Conservation (phyloP, 345 rosid genomes). For the Arabidopsis suecica region DNA sequence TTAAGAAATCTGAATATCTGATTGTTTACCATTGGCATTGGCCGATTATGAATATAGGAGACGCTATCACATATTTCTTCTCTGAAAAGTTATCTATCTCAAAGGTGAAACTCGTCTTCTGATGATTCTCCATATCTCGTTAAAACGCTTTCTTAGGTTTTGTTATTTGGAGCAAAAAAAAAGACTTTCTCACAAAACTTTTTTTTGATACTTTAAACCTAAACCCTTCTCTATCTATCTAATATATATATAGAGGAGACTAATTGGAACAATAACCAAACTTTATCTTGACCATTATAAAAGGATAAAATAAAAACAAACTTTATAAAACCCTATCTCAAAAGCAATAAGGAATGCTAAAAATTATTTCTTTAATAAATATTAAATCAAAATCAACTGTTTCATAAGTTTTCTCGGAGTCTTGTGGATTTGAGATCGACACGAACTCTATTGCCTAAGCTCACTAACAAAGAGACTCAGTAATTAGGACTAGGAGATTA, state of each 20-base stretch:
- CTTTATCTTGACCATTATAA: too few species aligned
- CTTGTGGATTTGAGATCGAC: too few species aligned
- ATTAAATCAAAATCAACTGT: too few species aligned
- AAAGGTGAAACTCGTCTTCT: slow-evolving; percentile 2
- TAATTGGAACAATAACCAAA: too few species aligned
- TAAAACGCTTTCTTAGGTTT: not conserved
- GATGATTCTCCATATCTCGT: not conserved
- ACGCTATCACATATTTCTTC: not conserved
- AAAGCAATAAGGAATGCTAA: not conserved
- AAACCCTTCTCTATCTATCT: not conserved
- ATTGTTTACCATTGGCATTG: not conserved
- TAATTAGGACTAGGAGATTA: too few species aligned
- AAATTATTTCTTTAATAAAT: too few species aligned
- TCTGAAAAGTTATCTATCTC: not conserved
- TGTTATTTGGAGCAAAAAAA: not conserved
- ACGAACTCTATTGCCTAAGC: too few species aligned
- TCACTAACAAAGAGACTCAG: too few species aligned
- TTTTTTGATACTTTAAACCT: not conserved
- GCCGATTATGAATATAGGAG: not conserved
- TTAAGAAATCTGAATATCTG: not conserved
- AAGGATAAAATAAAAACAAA: not conserved
- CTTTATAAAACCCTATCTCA: not conserved
- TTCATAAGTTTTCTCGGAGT: too few species aligned
- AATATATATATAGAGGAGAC: too few species aligned
- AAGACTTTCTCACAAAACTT: not conserved